Evolutionary conservation across 495 filamentous ascomycete species (phyloP), one percentile per base, ranked within the genome.

Genomic region (Evansstolkia leycettana): DNA sequence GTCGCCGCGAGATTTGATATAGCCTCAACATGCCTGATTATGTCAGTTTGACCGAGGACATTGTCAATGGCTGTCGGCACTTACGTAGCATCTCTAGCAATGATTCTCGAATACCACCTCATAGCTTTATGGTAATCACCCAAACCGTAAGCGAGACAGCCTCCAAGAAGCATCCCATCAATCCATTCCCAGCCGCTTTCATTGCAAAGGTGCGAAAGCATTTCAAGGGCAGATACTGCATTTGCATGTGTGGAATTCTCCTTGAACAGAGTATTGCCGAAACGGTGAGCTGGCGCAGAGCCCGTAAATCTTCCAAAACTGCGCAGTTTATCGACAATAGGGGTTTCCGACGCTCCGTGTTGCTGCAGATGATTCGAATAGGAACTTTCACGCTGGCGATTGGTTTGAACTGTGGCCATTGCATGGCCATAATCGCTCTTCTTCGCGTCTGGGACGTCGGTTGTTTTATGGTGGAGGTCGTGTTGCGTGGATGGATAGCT

Each of bases 171-270:
- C 71, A 98, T 93, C 11, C 92, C 90, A 55, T 96, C 89, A 37
- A 89, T 75, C 90, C 90, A 98, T 45, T 79, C 74, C 86, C 89
- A 94, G 11, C 71, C 72, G 50, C 85, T 89, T 47, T 94, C 82
- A 45, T 77, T 76, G 55, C 88, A 94, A 17, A 94, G 61, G 43
- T 75, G 75, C 18, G 76, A 81, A 8, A 98, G 62, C 54, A 87
- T 79, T 19, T 90, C 81, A 26, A 95, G 57, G 23, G 86, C 81
- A 11, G 73, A 67, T 34, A 65, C 72, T 2, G 88, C 86, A 45
- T 58, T 65, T 9, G 46, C 42, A 12, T 52, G 37, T 1, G 55
- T 50, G 7, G 55, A 54, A n/a, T 42, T 51, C 15, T 67, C 63
- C 28, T 58, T 55, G 5, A 57, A 41, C 5, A 52, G 35, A 1